Conservation (phyloP, 2,329 filamentous ascomycete genomes). For the Trichoderma atroviride region DNA sequence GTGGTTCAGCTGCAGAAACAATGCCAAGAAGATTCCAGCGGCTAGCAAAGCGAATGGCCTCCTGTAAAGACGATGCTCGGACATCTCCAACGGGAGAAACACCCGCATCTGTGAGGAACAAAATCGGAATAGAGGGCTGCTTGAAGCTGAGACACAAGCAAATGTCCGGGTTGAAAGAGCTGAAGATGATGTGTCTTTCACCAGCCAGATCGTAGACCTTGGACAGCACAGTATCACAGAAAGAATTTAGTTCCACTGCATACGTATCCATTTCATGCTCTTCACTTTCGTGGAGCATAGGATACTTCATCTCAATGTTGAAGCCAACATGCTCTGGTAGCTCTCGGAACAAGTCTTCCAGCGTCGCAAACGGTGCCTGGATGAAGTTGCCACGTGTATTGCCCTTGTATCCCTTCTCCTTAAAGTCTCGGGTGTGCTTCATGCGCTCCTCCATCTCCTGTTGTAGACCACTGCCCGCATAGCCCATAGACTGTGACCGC, state of each 20-base stretch:
- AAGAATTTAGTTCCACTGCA: constrained; percentile 92
- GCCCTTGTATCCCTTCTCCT: constrained; percentile 91
- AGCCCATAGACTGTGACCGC: constrained; percentile 60
- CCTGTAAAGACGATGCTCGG: constrained; percentile 86
- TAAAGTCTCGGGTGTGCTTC: constrained; percentile 96
- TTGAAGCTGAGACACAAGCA: constrained; percentile 94
- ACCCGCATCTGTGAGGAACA: constrained; percentile 92
- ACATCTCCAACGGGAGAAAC: constrained; percentile 82
- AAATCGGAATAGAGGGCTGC: constrained; percentile 91
- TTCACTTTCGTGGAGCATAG: constrained; percentile 94
- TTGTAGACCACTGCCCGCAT: constrained; percentile 44
- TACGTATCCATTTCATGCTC: constrained; percentile 97
- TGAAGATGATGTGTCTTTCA: constrained; percentile 92
- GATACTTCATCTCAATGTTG: constrained; percentile 99
- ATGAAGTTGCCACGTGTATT: constrained; percentile 95
- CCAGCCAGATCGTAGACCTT: constrained; percentile 87
- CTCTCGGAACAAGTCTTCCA: constrained; percentile 89
- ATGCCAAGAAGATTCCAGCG: constrained; percentile 94
- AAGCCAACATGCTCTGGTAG: constrained; percentile 84
- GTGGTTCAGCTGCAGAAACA: constrained; percentile 82
- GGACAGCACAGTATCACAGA: constrained; percentile 87
- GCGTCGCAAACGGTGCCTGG: constrained; percentile 90
- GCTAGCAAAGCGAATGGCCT: constrained; percentile 91
- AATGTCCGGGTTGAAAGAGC: constrained; percentile 95
- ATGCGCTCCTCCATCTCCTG: constrained; percentile 73